phyloP scores from a whole-genome alignment of 257 asterid genomes.

The Paulownia fortunei region DNA sequence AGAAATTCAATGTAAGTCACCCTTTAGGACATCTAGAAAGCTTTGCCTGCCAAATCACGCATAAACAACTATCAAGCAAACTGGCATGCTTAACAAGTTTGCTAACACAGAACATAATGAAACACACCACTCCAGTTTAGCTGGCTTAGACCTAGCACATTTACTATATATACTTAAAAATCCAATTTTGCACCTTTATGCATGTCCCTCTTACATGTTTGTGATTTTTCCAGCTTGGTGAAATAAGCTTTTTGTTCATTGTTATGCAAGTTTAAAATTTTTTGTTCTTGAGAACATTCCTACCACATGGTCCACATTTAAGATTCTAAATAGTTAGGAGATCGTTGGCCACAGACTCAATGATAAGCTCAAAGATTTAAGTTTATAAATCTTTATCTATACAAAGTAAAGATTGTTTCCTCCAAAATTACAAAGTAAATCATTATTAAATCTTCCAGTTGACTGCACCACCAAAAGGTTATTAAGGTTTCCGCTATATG shows the following conservation, averaged over 20 bases:
- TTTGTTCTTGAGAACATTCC: not conserved
- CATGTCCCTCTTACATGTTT: not conserved
- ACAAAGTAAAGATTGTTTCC: not conserved
- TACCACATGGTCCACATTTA: not conserved
- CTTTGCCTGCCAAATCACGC: not conserved
- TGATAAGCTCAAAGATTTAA: conserved; percentile 5
- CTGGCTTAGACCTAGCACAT: not conserved
- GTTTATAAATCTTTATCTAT: not conserved
- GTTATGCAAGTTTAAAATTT: not conserved
- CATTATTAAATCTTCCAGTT: not conserved
- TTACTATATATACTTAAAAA: not conserved
- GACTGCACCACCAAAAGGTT: not conserved
- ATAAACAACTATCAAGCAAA: not conserved
- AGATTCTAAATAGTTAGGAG: not conserved
- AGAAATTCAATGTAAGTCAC: conserved; percentile 3
- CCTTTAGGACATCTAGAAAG: not conserved
- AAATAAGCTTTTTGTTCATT: not conserved
- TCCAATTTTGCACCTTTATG: not conserved
- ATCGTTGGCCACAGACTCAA: conserved; percentile 2
- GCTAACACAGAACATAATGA: not conserved
- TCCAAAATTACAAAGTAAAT: not conserved
- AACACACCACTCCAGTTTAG: not conserved
- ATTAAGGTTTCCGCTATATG: not conserved
- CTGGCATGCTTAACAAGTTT: not conserved
- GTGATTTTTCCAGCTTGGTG: not conserved